These are phyloP conservation scores for Tulasnella sp. DNA, from an alignment of 768 basidiomycete species.

Conservation along the genomic window DNA sequence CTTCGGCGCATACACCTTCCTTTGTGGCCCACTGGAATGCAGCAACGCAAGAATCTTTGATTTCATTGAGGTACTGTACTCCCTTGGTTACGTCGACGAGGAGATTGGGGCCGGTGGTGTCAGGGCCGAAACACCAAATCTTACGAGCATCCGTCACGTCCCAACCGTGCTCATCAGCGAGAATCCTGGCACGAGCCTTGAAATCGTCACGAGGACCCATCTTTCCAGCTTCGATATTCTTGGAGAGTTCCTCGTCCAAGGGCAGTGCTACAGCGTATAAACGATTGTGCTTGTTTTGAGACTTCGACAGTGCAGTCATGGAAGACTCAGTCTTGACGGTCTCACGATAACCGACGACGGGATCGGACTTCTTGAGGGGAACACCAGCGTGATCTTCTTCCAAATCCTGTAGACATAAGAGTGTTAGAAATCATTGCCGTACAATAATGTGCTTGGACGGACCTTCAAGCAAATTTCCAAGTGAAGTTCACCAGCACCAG, in stretches of 20 bases:
- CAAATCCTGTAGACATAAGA: too few species aligned
- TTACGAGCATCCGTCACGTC: conserved; percentile 98
- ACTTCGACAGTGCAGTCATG: conserved; percentile 94
- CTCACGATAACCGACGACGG: conserved; percentile 95
- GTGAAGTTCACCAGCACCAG: conserved; percentile 98
- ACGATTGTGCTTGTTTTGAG: conserved; percentile 99
- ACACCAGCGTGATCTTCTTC: conserved; percentile 99
- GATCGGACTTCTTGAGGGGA: conserved; percentile 94
- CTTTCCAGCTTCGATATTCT: conserved; percentile 80
- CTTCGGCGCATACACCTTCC: conserved; percentile 92
- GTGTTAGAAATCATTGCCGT: neutral
- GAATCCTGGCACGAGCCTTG: conserved; percentile 86
- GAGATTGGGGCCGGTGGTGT: conserved; percentile 92
- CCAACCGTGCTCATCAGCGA: conserved; percentile 96
- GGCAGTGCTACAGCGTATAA: conserved; percentile 89
- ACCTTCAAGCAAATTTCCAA: conserved; percentile 99
- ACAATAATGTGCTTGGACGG: conserved; percentile 11
- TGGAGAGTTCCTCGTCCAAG: conserved; percentile 84
- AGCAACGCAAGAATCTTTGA: conserved; percentile 98
- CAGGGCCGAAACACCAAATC: conserved; percentile 99
- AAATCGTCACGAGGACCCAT: conserved; percentile 91
- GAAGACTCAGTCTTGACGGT: conserved; percentile 92
- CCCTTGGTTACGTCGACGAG: conserved; percentile 98
- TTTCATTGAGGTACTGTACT: conserved; percentile 98
- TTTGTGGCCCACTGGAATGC: conserved; percentile 99